Percentiles rank a stretch among this genome's conserved stretches.
Conservation (phyloP, 2,329 filamentous ascomycete genomes). For the Decorospora gaudefroyi region DNA sequence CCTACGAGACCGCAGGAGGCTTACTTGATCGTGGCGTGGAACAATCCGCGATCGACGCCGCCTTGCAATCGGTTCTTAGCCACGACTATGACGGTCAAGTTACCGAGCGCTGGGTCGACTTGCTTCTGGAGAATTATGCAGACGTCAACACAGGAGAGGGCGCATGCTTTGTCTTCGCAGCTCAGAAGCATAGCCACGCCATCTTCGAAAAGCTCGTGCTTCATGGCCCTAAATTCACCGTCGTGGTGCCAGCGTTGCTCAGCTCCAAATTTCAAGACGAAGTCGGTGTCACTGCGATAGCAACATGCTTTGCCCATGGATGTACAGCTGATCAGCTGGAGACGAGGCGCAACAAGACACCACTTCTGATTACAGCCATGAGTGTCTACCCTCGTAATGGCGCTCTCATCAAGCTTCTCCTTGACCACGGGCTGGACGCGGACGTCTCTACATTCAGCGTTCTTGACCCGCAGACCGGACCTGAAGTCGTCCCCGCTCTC, state of each 20-base stretch:
- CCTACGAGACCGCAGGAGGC: conserved; percentile 25
- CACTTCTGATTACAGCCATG: conserved; percentile 34
- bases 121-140: conserved; percentile 34
- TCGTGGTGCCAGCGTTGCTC: conserved; percentile 63
- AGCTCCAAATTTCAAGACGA: conserved; percentile 57
- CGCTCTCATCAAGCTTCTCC: conserved; percentile 25
- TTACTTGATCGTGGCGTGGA: conserved; percentile 38
- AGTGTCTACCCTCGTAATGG: conserved; percentile 33
- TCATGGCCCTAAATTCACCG: conserved; percentile 56
- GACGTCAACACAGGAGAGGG: conserved; percentile 41
- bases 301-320: conserved; percentile 60
- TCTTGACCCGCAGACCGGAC: conserved; percentile 54
- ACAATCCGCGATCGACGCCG: conserved; percentile 35
- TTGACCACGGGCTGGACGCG: conserved; percentile 36
- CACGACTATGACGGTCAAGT: conserved; percentile 12
- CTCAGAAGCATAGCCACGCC: conserved; percentile 24
- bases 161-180: conserved; percentile 38
- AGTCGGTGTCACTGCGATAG: conserved; percentile 49
- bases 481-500: conserved; percentile 62
- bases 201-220: conserved; percentile 36
- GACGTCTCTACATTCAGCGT: conserved; percentile 53
- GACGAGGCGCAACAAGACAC: conserved; percentile 15
- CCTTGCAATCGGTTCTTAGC: conserved; percentile 28
- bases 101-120: conserved; percentile 23
- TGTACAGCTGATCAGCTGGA: conserved; percentile 32